A percentile compares a stretch with the other conserved stretches of the same genome.
Conservation (phyloP, 139 green algal genomes). For the Asterochloris sp. region DNA sequence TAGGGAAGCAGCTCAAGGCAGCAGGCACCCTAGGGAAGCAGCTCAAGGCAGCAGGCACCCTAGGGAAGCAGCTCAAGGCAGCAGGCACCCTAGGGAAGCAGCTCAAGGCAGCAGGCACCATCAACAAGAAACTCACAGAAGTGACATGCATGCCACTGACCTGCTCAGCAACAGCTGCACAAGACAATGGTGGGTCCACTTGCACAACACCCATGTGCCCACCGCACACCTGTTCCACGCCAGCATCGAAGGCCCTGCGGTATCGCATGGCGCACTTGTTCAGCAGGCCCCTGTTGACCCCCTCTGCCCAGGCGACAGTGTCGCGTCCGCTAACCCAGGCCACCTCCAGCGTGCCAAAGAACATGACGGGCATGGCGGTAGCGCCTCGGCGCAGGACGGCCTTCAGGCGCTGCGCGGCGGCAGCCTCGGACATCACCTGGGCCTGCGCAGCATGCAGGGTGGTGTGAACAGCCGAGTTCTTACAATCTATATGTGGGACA, state of each 20-base stretch:
- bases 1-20: no score
- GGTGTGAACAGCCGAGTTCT: no score
- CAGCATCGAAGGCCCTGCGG: slow-evolving; percentile 4
- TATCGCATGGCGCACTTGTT: not conserved
- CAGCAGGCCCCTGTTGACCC: slow-evolving; percentile 5
- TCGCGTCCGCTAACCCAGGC: slow-evolving; percentile 54
- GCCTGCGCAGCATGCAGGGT: slow-evolving; percentile 23
- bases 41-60: no score
- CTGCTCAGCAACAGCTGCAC: not conserved
- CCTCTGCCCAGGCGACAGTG: slow-evolving; percentile 34
- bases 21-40: no score
- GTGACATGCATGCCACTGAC: not conserved
- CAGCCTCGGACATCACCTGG: slow-evolving; percentile 27
- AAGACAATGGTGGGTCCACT: not conserved
- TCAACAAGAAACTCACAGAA: no score
- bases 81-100: no score
- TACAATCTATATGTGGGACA: no score
- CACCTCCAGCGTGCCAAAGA: slow-evolving; percentile 77
- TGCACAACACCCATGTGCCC: not conserved
- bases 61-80: no score
- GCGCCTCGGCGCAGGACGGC: not conserved
- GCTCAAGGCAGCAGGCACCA: no score
- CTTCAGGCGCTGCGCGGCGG: slow-evolving; percentile 15
- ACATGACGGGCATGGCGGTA: slow-evolving; percentile 47
- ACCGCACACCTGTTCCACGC: not conserved